Percentiles rank a stretch among this genome's conserved stretches.
Evolutionary conservation across 495 filamentous ascomycete genomes (phyloP).

Genomic region (Endocarpon pusillum): DNA sequence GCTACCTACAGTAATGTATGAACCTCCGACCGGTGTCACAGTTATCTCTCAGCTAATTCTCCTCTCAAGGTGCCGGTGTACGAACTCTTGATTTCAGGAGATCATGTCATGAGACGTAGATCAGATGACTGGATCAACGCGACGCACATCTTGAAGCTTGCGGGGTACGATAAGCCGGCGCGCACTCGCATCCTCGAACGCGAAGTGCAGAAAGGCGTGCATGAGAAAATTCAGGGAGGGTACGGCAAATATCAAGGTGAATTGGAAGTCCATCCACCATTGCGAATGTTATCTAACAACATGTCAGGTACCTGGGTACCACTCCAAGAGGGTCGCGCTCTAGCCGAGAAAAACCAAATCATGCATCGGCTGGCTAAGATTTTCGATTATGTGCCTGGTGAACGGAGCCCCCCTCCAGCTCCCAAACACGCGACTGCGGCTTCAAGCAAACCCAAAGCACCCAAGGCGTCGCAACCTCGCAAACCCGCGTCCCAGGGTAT

Average conservation of each 20-base stretch:
- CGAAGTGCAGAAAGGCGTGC: slow-evolving; percentile 87
- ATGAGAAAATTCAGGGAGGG: slow-evolving; percentile 95
- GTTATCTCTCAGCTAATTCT: slow-evolving; percentile 1
- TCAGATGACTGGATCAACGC: slow-evolving; percentile 87
- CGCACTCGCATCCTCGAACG: slow-evolving; percentile 87
- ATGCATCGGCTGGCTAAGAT: slow-evolving; percentile 67
- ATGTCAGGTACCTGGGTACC: slow-evolving; percentile 84
- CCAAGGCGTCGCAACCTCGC: slow-evolving; percentile 21
- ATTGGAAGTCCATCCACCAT: background rate
- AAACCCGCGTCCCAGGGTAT: too few species aligned
- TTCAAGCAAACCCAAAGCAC: slow-evolving; percentile 48
- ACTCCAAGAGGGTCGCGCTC: slow-evolving; percentile 56
- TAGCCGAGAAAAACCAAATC: slow-evolving; percentile 74
- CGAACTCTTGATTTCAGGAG: slow-evolving; percentile 63
- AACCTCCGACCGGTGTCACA: background rate
- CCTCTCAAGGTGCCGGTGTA: slow-evolving; percentile 63
- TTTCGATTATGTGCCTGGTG: slow-evolving; percentile 75
- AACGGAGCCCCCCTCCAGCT: slow-evolving; percentile 77
- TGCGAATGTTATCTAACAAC: slow-evolving; percentile 8
- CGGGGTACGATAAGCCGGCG: slow-evolving; percentile 73
- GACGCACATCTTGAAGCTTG: slow-evolving; percentile 85
- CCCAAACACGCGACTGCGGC: slow-evolving; percentile 71
- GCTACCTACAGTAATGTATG: slow-evolving; percentile 84
- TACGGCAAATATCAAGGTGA: slow-evolving; percentile 96
- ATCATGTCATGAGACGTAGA: slow-evolving; percentile 80